Evolutionary conservation across 495 filamentous ascomycete species (phyloP).

Genomic region (Podospora pseudoanserina): DNA sequence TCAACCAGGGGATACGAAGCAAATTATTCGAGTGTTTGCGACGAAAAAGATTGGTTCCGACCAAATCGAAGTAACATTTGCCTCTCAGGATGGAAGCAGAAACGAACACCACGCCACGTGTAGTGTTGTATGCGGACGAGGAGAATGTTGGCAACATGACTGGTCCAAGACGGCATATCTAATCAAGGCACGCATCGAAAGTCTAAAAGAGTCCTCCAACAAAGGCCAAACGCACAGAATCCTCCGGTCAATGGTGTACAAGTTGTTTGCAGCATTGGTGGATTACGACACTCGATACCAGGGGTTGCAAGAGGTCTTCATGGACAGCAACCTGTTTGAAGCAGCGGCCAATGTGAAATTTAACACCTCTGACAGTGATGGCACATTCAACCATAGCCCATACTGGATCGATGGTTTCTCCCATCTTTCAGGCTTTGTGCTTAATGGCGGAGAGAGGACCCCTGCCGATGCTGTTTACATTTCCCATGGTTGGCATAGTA

Average conservation of each 20-base stretch:
- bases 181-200: conserved; percentile 38
- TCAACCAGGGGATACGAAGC: conserved; percentile 22
- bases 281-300: conserved; percentile 44
- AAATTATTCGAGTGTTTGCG: conserved; percentile 23
- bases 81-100: conserved; percentile 19
- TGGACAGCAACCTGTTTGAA: conserved; percentile 28
- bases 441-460: conserved; percentile 61
- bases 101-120: conserved; percentile 38
- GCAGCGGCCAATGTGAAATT: conserved; percentile 29
- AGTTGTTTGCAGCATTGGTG: conserved; percentile 57
- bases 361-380: conserved; percentile 33
- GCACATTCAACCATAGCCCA: conserved; percentile 54
- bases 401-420: conserved; percentile 60
- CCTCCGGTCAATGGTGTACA: conserved; percentile 59
- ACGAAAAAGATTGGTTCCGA: conserved; percentile 15
- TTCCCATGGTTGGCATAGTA: conserved; percentile 61
- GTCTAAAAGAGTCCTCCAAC: conserved; percentile 33
- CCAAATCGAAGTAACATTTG: conserved; percentile 20
- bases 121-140: conserved; percentile 31
- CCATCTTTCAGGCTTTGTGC: conserved; percentile 60
- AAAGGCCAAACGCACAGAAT: conserved; percentile 43
- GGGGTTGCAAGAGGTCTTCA: conserved; percentile 24
- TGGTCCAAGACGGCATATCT: conserved; percentile 44
- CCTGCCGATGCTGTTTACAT: conserved; percentile 59
- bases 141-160: conserved; percentile 33